Base-by-base conservation (phyloP, 257 asterid species). In the Osmanthus fragrans region DNA sequence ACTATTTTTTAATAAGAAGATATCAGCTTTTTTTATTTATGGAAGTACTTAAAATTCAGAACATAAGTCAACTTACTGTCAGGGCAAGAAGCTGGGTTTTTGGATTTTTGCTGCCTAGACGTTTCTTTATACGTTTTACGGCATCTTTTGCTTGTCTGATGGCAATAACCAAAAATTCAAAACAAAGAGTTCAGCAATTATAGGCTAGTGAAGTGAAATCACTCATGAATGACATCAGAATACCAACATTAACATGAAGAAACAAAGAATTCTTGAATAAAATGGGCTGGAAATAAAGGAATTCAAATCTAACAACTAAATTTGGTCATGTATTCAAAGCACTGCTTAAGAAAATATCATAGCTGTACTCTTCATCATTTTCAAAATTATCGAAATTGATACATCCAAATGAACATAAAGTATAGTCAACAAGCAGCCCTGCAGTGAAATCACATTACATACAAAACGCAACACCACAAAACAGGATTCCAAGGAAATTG, bases 1-100 rank as follows among this genome's bases (percentile, higher is more conserved):
- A 23, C 19, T 27, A 10, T 27, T 27, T 63, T 63, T 63, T 63
- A 7, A 63, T 63, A 2, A 21, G 30, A n/a, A 58, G 13, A 58
- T 7, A 58, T 58, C 21, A 21, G 29, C 9, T 21, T 56, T 54
- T n/a, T n/a, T n/a, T 21, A n/a, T 21, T 21, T 58, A 58, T 4
- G 33, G 69, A 63, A 11, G 34, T 32, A 63, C 36, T 12, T 27
- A 23, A 63, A 63, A 23, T 27, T 63, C 69, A 63, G 36, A 33
- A 63, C 12, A 56, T 7, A 77, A 68, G 74, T 30, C 45, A 72
- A 80, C 98, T 93, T 81, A 95, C 99, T 23, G 98, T 95, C 79
- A 95, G 76, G 76, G 97, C 89, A 76, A 95, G 98, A 85, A 95
- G 98, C 89, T 92, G 98, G 70, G 90, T 96, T 95, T 95, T 95